These are phyloP conservation scores for Lichtheimia ornata DNA, from an alignment of 371 early-diverging fungal species.

Conservation along the genomic window DNA sequence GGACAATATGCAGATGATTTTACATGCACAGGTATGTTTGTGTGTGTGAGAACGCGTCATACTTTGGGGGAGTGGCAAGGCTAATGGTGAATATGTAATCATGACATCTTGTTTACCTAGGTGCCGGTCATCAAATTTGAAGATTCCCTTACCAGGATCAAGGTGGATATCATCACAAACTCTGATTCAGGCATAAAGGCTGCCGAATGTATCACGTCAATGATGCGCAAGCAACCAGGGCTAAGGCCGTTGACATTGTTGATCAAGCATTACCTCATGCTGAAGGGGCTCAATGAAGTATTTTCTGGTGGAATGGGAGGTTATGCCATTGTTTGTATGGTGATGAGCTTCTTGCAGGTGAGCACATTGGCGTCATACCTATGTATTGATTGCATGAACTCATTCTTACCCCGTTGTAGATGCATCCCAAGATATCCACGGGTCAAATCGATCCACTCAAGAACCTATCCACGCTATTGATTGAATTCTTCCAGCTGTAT, in stretches of 20 bases:
- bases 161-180: conserved; percentile 88
- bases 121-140: conserved; percentile 94
- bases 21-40: conserved; percentile 46
- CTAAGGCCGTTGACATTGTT: conserved; percentile 72
- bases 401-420: conserved; percentile 19
- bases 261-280: conserved; percentile 82
- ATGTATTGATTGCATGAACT: no score
- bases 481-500: conserved; percentile 96
- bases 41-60: no score
- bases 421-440: conserved; percentile 82
- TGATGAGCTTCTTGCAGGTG: conserved; percentile 83
- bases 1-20: conserved; percentile 44
- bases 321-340: conserved; percentile 87
- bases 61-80: no score
- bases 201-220: conserved; percentile 58
- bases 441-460: conserved; percentile 65
- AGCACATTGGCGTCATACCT: neutral
- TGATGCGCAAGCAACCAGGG: conserved; percentile 58
- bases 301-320: conserved; percentile 93
- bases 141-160: conserved; percentile 68
- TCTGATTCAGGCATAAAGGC: conserved; percentile 68
- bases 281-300: conserved; percentile 85
- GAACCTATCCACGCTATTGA: conserved; percentile 89
- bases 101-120: conserved; percentile 21
- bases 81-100: neutral